Base-by-base conservation (phyloP, 2,329 filamentous ascomycete species). In the Juglanconis oblonga region DNA sequence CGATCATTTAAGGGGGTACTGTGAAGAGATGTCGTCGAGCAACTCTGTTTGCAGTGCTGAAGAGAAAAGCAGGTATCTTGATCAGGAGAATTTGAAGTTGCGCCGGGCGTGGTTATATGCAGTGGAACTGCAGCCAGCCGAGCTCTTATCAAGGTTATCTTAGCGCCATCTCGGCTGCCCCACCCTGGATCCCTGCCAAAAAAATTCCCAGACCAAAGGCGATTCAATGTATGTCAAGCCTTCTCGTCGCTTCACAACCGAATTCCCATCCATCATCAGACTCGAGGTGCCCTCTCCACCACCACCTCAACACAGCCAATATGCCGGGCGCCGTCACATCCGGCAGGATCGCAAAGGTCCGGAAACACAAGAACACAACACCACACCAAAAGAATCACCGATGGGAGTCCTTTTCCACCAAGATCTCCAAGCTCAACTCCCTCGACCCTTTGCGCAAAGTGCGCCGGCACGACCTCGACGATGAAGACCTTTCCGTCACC, bases 401-500 rank as follows among this genome's bases (percentile, higher is more conserved):
- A 72, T 98, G 92, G 85, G 90, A 97, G 77, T 89, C 91, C 64
- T 98, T 98, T 77, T 91, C 89, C 62, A 85, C 88, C 71, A 95
- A 96, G 74, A 91, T 98, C 73, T 86, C 91, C 64, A 95, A 93
- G 74, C 85, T 98, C 71, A 95, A 91, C 76, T 86, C 86, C 36
- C 83, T 99, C 77, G 94, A 99, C 70, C 95, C 95, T 50, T 84
- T 99, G 67, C 92, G 95, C 74, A 89, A 89, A 76, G 89, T 96
- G 68, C 91, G 92, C 75, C 89, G 89, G 72, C 85, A 96, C 77
- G 87, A 90, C 69, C 87, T 95, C 77, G 89, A 93, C 64, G 86
- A 88, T 70, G 88, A 91, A 79, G 88, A 93, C 73, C 81, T 88
- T 69, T 85, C 87, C 62, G 82, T 87, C 29, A 85, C 87, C 33